Conservation (phyloP, 805 yeast species). For the Saccharomyces jurei region DNA sequence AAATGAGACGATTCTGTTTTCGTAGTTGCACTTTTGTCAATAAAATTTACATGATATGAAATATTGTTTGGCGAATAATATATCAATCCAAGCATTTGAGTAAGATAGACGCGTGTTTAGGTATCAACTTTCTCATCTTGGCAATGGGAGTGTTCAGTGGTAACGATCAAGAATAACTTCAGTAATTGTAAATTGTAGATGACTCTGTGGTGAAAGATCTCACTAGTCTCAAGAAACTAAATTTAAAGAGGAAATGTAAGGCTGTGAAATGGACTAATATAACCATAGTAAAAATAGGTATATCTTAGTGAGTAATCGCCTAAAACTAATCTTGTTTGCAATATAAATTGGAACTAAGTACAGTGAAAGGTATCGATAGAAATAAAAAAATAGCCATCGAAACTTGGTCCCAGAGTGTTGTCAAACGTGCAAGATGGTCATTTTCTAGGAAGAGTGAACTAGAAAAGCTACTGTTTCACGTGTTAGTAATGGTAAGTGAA, state of each 20-base stretch:
- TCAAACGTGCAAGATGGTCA: constrained; percentile 39
- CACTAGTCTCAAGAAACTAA: background rate
- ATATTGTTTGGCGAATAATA: too few relatives aligned
- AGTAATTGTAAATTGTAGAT: too few relatives aligned
- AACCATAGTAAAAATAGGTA: constrained; percentile 32
- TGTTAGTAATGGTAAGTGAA: background rate
- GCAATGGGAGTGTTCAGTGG: too few relatives aligned
- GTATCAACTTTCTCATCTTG: too few relatives aligned
- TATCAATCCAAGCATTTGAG: too few relatives aligned
- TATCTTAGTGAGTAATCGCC: constrained; percentile 70
- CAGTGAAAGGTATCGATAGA: constrained; percentile 24
- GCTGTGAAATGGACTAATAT: constrained; percentile 62
- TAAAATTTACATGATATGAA: too few relatives aligned
- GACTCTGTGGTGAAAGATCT: background rate
- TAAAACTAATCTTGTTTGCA: constrained; percentile 65
- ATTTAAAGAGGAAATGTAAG: constrained; percentile 6
- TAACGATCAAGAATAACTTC: too few relatives aligned
- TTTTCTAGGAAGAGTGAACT: constrained; percentile 10
- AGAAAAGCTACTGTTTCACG: constrained; percentile 3
- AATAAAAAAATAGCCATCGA: constrained; percentile 8
- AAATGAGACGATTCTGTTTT: too few relatives aligned
- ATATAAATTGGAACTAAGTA: constrained; percentile 81
- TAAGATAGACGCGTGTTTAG: too few relatives aligned
- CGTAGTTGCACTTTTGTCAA: too few relatives aligned
- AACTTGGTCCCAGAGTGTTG: constrained; percentile 88